Conservation (phyloP, 164 flowering plant species). For the Annona squamosa region DNA sequence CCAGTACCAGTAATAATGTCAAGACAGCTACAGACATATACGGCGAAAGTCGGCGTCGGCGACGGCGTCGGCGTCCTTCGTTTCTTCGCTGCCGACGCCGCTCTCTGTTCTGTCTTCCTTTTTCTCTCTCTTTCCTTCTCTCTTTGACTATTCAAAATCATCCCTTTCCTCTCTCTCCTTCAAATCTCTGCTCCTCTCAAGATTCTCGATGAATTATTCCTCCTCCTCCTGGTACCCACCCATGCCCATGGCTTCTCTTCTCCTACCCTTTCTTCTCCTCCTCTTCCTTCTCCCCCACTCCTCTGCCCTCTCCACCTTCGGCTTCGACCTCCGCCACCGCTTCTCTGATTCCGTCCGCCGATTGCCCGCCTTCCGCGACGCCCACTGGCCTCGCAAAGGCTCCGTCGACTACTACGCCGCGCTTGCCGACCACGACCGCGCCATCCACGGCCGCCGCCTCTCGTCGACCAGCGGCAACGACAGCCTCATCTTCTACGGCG, state of each 20-base stretch:
- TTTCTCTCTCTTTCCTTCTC: not conserved
- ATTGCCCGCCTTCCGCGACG: constrained; percentile 30
- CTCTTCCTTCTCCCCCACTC: not conserved
- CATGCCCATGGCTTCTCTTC: constrained; percentile 9
- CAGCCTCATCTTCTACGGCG: constrained; percentile 39
- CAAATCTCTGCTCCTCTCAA: too few relatives aligned
- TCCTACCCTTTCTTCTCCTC: not conserved
- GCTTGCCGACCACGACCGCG: constrained; percentile 43
- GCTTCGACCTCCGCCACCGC: constrained; percentile 65
- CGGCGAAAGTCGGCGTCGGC: too few relatives aligned
- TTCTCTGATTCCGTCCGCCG: constrained; percentile 57
- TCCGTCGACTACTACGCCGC: constrained; percentile 50
- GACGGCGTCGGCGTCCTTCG: too few relatives aligned
- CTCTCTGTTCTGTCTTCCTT: not conserved
- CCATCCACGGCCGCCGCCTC: constrained; percentile 47
- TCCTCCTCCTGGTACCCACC: too few relatives aligned
- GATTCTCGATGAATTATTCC: too few relatives aligned
- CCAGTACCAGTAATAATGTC: too few relatives aligned
- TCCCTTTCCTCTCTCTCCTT: not conserved
- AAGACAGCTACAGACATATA: too few relatives aligned
- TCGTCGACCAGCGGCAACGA: constrained; percentile 10
- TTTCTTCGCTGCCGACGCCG: not conserved
- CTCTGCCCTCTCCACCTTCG: constrained; percentile 26
- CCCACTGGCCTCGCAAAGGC: constrained; percentile 41
- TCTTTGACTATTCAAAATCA: not conserved